Conservation (phyloP, 2,329 filamentous ascomycete species). For the Trichoderma harzianum region DNA sequence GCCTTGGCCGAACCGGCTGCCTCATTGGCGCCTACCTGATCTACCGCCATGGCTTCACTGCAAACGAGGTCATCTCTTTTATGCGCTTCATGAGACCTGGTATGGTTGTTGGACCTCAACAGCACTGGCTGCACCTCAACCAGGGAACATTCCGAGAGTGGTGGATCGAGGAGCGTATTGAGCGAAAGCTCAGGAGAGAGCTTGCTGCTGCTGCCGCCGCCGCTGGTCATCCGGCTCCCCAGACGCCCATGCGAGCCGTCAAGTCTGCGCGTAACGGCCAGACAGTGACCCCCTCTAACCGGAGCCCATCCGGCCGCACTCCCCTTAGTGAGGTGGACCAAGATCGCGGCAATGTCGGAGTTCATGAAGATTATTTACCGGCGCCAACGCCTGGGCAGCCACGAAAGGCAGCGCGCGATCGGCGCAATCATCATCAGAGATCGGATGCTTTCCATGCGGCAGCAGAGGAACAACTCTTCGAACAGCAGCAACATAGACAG, state of each 20-base stretch:
- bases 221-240: constrained; percentile 43
- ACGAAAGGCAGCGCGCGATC: constrained; percentile 79
- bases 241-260: constrained; percentile 60
- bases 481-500: constrained; percentile 52
- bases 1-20: constrained; percentile 90
- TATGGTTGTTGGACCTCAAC: constrained; percentile 98
- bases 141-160: constrained; percentile 97
- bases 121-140: constrained; percentile 98
- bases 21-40: constrained; percentile 97
- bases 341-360: constrained; percentile 64
- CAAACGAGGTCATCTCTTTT: constrained; percentile 94
- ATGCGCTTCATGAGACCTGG: constrained; percentile 99
- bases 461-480: constrained; percentile 48
- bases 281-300: constrained; percentile 80
- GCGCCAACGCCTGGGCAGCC: constrained; percentile 95
- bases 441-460: constrained; percentile 45
- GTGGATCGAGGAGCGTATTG: constrained; percentile 89
- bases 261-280: constrained; percentile 61
- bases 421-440: constrained; percentile 69
- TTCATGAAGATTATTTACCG: constrained; percentile 88
- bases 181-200: constrained; percentile 62
- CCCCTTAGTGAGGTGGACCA: constrained; percentile 93
- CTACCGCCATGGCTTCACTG: constrained; percentile 94
- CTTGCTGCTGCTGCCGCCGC: constrained; percentile 43
- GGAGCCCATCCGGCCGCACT: constrained; percentile 68